phyloP scores from a whole-genome alignment of 768 basidiomycete species.

The Boletus rubroflammeus region DNA sequence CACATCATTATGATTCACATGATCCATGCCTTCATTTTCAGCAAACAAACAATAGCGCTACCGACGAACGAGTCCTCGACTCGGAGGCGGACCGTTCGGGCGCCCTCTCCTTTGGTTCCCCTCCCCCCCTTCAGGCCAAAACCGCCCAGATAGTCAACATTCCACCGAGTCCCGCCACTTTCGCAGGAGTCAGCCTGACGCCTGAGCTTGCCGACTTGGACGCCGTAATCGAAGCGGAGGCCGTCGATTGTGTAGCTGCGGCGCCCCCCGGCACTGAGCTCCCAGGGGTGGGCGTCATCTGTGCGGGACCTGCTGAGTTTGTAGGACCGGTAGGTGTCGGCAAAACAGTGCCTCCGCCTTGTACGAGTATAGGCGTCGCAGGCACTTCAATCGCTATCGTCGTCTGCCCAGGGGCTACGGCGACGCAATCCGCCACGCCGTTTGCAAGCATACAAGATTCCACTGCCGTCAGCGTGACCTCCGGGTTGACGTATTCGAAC shows the following conservation, averaged over 20 bases:
- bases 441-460: neutral
- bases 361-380: constrained; percentile 7
- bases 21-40: constrained; percentile 1
- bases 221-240: neutral
- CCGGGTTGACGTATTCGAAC: neutral
- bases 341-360: constrained; percentile 6
- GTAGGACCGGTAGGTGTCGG: neutral
- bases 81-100: constrained; percentile 4
- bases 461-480: neutral
- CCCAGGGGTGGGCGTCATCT: neutral
- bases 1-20: constrained; percentile 12
- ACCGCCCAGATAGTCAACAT: constrained; percentile 1
- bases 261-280: constrained; percentile 1
- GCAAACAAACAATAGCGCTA: neutral
- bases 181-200: neutral
- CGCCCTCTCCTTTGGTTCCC: constrained; percentile 1
- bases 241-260: neutral
- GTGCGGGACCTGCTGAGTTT: neutral
- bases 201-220: constrained; percentile 1
- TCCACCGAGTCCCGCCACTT: neutral
- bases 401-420: neutral
- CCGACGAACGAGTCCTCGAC: neutral
- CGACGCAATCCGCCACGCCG: neutral
- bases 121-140: neutral
- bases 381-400: neutral